These are phyloP conservation scores for Dionaea muscipula DNA, from an alignment of 179 eudicot species.

Conservation along the genomic window DNA sequence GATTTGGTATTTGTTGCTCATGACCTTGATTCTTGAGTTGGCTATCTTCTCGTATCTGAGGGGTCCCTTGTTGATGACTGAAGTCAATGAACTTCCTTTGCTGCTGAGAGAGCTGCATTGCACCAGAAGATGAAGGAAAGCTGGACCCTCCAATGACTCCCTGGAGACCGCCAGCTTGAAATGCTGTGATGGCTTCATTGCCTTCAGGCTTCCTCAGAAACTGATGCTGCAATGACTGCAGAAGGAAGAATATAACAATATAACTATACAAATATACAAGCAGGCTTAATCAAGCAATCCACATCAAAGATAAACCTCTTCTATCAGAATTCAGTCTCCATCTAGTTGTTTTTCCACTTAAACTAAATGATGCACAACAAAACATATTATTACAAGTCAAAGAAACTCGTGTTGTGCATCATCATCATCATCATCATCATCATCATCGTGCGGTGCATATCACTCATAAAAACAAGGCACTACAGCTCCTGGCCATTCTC, in stretches of 20 bases:
- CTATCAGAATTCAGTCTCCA: too few species aligned
- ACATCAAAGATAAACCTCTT: too few species aligned
- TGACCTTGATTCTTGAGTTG: conserved; percentile 54
- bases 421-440: too few species aligned
- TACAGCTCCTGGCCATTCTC: too few species aligned
- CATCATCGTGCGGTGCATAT: too few species aligned
- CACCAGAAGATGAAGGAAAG: conserved; percentile 39
- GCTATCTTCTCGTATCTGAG: conserved; percentile 49
- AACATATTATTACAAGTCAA: too few species aligned
- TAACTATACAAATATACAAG: not conserved
- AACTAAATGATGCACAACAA: too few species aligned
- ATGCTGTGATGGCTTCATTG: conserved; percentile 54
- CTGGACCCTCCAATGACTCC: conserved; percentile 51
- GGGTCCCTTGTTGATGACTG: conserved; percentile 49
- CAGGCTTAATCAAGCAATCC: too few species aligned
- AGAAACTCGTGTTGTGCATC: too few species aligned
- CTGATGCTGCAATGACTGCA: conserved; percentile 64
- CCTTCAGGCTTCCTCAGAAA: conserved; percentile 63
- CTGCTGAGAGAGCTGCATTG: conserved; percentile 59
- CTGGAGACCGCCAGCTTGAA: conserved; percentile 55
- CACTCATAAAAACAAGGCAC: too few species aligned
- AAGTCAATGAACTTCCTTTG: conserved; percentile 41
- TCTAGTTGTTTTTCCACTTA: too few species aligned
- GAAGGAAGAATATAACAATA: conserved; percentile 10
- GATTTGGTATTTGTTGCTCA: conserved; percentile 59